These are phyloP conservation scores for Heliamphora ciliata DNA, from an alignment of 179 eudicot genomes.

Conservation along the genomic window DNA sequence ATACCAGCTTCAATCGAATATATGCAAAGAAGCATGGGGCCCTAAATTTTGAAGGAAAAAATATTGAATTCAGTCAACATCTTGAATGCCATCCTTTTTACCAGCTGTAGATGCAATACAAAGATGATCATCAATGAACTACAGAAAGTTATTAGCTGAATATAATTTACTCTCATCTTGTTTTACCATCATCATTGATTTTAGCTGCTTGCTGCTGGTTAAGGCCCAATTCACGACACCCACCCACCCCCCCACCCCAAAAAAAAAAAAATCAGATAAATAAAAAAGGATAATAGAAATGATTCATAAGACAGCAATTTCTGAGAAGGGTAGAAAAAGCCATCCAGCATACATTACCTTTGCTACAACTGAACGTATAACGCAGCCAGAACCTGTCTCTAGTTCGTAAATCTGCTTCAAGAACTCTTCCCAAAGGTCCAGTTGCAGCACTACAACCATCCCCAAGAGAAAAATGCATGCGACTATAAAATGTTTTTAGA, in stretches of 20 bases:
- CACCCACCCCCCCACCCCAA: not conserved
- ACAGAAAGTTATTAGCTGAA: too few species aligned
- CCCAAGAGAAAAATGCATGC: too few species aligned
- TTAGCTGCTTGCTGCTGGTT: conserved; percentile 24
- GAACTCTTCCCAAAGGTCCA: conserved; percentile 84
- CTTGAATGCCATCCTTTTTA: conserved; percentile 27
- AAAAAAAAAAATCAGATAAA: not conserved
- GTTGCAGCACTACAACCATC: conserved; percentile 99
- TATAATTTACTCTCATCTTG: not conserved
- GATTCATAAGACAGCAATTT: not conserved
- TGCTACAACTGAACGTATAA: conserved; percentile 88
- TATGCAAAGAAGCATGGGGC: conserved; percentile 13
- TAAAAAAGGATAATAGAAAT: too few species aligned
- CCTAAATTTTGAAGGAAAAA: not conserved
- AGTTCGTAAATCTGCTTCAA: conserved; percentile 95
- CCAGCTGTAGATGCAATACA: conserved; percentile 19
- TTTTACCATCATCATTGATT: conserved; percentile 28
- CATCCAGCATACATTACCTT: conserved; percentile 49
- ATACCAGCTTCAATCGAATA: too few species aligned
- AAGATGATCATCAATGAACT: not conserved
- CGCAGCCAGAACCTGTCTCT: conserved; percentile 94
- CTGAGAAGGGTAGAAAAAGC: not conserved
- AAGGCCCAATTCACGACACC: too few species aligned
- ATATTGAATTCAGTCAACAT: conserved; percentile 33
- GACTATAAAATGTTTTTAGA: conserved; percentile 86